Conservation (phyloP, 352 stramenopile genomes). For the Pythium sp. region DNA sequence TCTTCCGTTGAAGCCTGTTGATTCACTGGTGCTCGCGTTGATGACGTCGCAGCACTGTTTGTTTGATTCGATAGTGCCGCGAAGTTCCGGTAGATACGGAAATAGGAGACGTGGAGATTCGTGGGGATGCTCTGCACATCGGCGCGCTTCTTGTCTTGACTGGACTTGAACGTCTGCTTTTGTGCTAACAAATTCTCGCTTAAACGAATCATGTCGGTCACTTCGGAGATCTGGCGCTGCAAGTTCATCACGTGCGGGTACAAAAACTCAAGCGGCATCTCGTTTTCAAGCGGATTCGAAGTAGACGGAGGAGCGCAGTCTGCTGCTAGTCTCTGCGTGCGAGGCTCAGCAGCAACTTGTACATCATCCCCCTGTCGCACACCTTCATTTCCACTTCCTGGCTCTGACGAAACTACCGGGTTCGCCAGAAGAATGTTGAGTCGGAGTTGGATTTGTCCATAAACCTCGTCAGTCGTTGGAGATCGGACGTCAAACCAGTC, state of each 20-base stretch:
- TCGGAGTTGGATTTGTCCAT: constrained; percentile 71
- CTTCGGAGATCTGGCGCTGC: constrained; percentile 56
- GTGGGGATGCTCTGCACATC: constrained; percentile 82
- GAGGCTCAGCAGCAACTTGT: constrained; percentile 5
- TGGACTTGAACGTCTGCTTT: constrained; percentile 85
- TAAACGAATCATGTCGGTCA: constrained; percentile 67
- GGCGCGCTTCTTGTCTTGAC: constrained; percentile 73
- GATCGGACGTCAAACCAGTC: constrained; percentile 81
- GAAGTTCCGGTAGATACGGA: constrained; percentile 72
- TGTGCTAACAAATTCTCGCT: constrained; percentile 62
- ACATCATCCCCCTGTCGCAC: constrained; percentile 18
- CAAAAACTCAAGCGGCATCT: constrained; percentile 69
- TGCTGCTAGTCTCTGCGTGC: constrained; percentile 31
- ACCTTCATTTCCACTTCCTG: constrained; percentile 16
- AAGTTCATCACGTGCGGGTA: constrained; percentile 71
- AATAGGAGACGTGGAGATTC: constrained; percentile 84
- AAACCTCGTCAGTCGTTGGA: constrained; percentile 49
- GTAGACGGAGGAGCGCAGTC: constrained; percentile 39
- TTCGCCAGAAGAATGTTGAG: constrained; percentile 73
- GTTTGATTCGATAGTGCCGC: constrained; percentile 21
- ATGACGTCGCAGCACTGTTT: constrained; percentile 11
- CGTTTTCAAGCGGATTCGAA: constrained; percentile 48
- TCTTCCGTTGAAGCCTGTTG: constrained; percentile 48
- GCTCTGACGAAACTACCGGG: constrained; percentile 19
- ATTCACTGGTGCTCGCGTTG: constrained; percentile 16